Conservation (phyloP, 345 rosid species). For the Citrus cavaleriei region DNA sequence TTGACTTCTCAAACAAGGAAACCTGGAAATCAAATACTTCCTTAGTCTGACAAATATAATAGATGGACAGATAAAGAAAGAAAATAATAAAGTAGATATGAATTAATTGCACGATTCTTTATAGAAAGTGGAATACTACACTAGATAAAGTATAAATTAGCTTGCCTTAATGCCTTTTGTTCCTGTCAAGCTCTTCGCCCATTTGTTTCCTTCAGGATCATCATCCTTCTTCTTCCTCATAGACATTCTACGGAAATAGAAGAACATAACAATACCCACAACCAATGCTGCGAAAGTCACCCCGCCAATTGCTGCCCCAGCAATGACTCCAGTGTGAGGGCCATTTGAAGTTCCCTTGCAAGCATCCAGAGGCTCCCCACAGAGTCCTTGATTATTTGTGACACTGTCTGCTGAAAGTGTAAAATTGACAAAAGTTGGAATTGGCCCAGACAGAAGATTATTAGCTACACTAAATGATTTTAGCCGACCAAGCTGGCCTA, state of each 20-base stretch:
- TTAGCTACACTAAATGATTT: constrained; percentile 48
- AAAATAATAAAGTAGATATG: constrained; percentile 3
- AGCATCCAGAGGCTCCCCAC: constrained; percentile 48
- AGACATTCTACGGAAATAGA: constrained; percentile 51
- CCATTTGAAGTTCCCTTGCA: constrained; percentile 31
- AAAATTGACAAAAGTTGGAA: constrained; percentile 20
- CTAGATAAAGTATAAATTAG: constrained; percentile 8
- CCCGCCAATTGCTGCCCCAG: constrained; percentile 69
- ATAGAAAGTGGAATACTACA: constrained; percentile 2
- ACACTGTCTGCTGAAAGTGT: neutral
- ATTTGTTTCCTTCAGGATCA: constrained; percentile 91
- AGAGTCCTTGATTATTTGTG: constrained; percentile 59
- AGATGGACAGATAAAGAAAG: neutral
- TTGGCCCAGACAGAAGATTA: constrained; percentile 59
- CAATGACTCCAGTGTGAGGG: constrained; percentile 39
- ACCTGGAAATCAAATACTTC: constrained; percentile 47
- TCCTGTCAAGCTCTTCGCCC: constrained; percentile 76
- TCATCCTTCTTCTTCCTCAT: constrained; percentile 64
- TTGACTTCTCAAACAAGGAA: constrained; percentile 76
- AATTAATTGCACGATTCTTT: neutral
- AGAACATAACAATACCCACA: constrained; percentile 44
- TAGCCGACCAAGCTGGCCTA: constrained; percentile 49
- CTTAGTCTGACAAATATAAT: constrained; percentile 6
- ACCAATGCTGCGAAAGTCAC: constrained; percentile 59
- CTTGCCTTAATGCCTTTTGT: constrained; percentile 68